These are phyloP conservation scores for Haplosporangium sp. DNA, from an alignment of 371 early-diverging fungal genomes.

Conservation along the genomic window DNA sequence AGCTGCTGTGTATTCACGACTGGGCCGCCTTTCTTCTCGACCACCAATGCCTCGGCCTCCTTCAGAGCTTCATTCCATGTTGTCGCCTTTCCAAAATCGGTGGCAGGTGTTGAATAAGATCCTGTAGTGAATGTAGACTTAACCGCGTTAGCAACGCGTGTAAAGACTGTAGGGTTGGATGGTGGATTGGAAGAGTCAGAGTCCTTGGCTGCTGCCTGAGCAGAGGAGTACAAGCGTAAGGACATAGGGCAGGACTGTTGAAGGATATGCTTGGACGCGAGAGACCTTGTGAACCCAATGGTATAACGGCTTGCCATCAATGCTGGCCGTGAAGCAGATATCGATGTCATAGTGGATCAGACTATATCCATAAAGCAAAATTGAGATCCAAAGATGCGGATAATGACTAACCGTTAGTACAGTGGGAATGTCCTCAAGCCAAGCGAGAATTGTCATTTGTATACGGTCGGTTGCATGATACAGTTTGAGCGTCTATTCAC, in stretches of 20 bases:
- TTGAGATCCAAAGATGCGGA: background rate
- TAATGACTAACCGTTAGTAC: too few relatives aligned
- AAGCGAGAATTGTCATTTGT: background rate
- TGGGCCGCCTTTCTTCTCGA: conserved; percentile 55
- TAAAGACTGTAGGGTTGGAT: conserved; percentile 33
- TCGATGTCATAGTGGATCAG: conserved; percentile 22
- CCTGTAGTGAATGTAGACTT: conserved; percentile 52
- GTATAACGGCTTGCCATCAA: conserved; percentile 12
- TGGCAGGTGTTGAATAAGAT: conserved; percentile 51
- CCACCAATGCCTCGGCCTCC: conserved; percentile 63
- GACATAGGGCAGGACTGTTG: conserved; percentile 9
- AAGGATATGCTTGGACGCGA: conserved; percentile 3
- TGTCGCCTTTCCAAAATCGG: conserved; percentile 42
- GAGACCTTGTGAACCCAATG: conserved; percentile 11
- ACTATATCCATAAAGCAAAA: background rate
- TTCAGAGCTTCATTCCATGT: conserved; percentile 67
- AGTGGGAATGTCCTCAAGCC: too few relatives aligned
- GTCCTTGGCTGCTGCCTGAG: conserved; percentile 15
- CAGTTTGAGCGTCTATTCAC: too few relatives aligned
- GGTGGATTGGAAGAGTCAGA: background rate
- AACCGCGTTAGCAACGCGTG: conserved; percentile 44
- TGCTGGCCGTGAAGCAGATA: conserved; percentile 16
- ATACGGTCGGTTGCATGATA: too few relatives aligned
- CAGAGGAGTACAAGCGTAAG: conserved; percentile 30
- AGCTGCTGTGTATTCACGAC: conserved; percentile 71